Evolutionary conservation across 2,329 filamentous ascomycete genomes (phyloP).

Genomic region (Penicillium glabrum): DNA sequence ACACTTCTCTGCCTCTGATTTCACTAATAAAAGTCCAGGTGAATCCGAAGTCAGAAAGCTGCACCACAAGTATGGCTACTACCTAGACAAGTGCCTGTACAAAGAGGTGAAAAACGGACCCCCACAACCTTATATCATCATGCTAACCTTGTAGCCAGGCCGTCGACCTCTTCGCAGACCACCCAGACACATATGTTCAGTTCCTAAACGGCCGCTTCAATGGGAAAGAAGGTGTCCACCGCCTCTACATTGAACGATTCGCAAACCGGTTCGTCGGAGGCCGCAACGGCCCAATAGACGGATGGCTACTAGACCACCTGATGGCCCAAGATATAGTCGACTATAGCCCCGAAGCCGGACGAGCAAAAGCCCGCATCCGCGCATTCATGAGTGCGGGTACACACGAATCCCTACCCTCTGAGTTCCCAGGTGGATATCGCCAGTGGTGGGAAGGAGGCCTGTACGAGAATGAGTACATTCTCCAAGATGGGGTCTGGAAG

Average conservation of each 20-base stretch:
- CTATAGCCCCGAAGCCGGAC: not conserved
- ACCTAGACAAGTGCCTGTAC: constrained; percentile 60
- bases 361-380: not conserved
- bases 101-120: constrained; percentile 43
- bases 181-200: constrained; percentile 56
- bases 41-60: constrained; percentile 57
- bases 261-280: constrained; percentile 52
- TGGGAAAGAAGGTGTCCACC: constrained; percentile 51
- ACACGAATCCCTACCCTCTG: not conserved
- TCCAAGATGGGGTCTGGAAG: not conserved
- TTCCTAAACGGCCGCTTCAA: constrained; percentile 57
- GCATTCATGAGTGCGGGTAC: not conserved
- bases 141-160: not conserved
- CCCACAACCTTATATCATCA: not conserved
- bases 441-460: not conserved
- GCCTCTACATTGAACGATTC: constrained; percentile 56
- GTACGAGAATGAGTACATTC: not conserved
- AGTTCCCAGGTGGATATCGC: not conserved
- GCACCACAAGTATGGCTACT: constrained; percentile 61
- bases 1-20: not conserved
- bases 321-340: constrained; percentile 55
- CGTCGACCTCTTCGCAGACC: constrained; percentile 52
- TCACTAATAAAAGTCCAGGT: constrained; percentile 32
- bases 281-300: constrained; percentile 57
- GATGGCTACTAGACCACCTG: constrained; percentile 58